Base-by-base conservation (phyloP, 495 filamentous ascomycete genomes). In the Talaromyces liani region DNA sequence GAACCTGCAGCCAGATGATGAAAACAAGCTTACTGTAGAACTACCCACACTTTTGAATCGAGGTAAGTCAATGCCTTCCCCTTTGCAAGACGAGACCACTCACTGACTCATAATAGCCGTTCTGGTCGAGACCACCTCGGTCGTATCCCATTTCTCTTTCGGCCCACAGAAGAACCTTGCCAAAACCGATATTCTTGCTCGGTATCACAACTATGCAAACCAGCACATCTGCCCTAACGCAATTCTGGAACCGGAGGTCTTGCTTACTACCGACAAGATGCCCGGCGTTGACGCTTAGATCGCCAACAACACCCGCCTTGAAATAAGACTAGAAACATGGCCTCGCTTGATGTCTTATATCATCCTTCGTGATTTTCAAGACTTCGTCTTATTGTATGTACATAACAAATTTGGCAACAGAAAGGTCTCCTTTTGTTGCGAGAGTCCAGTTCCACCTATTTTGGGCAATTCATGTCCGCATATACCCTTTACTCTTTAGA, bases 1-100 rank as follows among this genome's bases (percentile, higher is more conserved):
- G 16, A 54, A 62, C 3, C 66, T 72, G 8, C 31, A 64, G 0
- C 56, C 41, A 16, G 70, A 71, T 45, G 70, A 72, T 20, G 70
- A 72, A 51, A 56, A 68, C 14, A 51, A 57, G 10, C 65, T 72
- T 45, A 69, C 65, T 29, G 68, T 67, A 4, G 47, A 31, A n/a
- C 18, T 71, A 12, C 64, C 66, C 1, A n/a, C 55, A 25, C 61
- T 66, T 9, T 34, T 71, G 45, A 62, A 62, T 49, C 41, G 60
- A 62, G 60, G 60, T 62, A 34, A 51, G 33, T 9, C 45, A 20
- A 49, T 20, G 4, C 18, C n/a, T 49, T 9, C 14, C 16, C 18
- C 9, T 31, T 31, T 31, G 29, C 29, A 31, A 49, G 1, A 5
- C 1, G 2, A 3, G 20, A 6, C 10, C 53, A 56, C 6, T 18